Conservation (phyloP, 495 filamentous ascomycete genomes). For the Penicillium lividum region DNA sequence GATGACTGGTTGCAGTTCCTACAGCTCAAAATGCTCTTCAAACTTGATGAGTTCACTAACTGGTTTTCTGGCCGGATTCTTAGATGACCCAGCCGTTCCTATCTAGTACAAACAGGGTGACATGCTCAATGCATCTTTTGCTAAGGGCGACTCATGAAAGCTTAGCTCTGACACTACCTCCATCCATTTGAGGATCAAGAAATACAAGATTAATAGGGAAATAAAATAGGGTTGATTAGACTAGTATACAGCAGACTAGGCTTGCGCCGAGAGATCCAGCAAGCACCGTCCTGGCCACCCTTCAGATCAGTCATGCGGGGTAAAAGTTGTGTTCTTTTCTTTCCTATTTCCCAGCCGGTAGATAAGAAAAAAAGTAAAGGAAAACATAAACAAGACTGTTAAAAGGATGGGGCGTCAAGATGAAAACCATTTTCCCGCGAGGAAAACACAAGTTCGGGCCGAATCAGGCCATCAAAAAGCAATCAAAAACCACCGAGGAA, state of each 20-base stretch:
- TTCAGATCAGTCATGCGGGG: background rate
- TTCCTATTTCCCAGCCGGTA: background rate
- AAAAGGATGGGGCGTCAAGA: constrained; percentile 1
- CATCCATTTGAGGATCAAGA: too few relatives aligned
- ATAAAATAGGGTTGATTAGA: constrained; percentile 10
- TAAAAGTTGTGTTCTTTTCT: background rate
- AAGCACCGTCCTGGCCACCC: constrained; percentile 9
- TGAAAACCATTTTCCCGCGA: constrained; percentile 9
- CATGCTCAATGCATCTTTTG: too few relatives aligned
- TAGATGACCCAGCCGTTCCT: too few relatives aligned
- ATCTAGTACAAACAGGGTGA: too few relatives aligned
- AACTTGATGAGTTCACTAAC: too few relatives aligned
- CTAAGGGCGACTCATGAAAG: too few relatives aligned
- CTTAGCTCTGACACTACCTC: too few relatives aligned
- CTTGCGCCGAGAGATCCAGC: constrained; percentile 12
- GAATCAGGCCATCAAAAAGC: constrained; percentile 8
- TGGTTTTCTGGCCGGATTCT: too few relatives aligned
- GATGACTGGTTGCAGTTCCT: too few relatives aligned
- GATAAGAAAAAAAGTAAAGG: background rate
- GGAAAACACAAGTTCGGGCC: constrained; percentile 4
- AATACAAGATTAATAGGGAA: too few relatives aligned
- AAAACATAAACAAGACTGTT: constrained; percentile 1
- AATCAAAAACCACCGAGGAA: constrained; percentile 16
- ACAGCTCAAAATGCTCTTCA: too few relatives aligned
- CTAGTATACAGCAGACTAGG: constrained; percentile 12